A percentile compares a stretch with the other conserved stretches of the same genome.
Conservation (phyloP, 257 asterid species). For the Avicennia marina region DNA sequence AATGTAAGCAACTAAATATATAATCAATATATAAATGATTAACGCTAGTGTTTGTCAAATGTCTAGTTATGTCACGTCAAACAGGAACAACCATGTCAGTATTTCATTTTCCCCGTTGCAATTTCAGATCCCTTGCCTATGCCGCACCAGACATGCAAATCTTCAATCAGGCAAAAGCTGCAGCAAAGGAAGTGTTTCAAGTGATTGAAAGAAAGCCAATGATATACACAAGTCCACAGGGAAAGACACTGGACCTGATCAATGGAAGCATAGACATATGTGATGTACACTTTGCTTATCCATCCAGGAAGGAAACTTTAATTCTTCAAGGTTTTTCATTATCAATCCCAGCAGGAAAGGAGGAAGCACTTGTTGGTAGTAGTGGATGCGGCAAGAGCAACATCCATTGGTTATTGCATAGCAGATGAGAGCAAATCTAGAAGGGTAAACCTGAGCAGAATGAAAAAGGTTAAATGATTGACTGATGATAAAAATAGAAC, state of each 20-base stretch:
- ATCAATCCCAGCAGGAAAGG: slow-evolving; percentile 79
- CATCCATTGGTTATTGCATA: too few relatives aligned
- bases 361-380: slow-evolving; percentile 66
- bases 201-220: slow-evolving; percentile 62
- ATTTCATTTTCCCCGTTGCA: slow-evolving; percentile 1
- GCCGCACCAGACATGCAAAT: slow-evolving; percentile 90
- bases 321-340: slow-evolving; percentile 70
- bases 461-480: too few relatives aligned
- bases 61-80: background rate
- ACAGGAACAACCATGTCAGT: background rate
- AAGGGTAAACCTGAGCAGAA: too few relatives aligned
- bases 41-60: too few relatives aligned
- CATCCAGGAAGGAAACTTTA: slow-evolving; percentile 51
- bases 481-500: too few relatives aligned
- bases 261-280: slow-evolving; percentile 50
- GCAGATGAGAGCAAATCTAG: too few relatives aligned
- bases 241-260: slow-evolving; percentile 38
- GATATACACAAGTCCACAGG: slow-evolving; percentile 37
- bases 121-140: slow-evolving; percentile 72
- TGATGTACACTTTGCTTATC: slow-evolving; percentile 64
- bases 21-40: background rate
- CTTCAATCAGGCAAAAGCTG: slow-evolving; percentile 88
- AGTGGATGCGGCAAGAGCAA: slow-evolving; percentile 92
- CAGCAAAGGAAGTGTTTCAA: slow-evolving; percentile 71
- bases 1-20: slow-evolving; percentile 46